These are phyloP conservation scores for Nitzschia sp. DNA, from an alignment of 108 stramenopile species.

Conservation along the genomic window DNA sequence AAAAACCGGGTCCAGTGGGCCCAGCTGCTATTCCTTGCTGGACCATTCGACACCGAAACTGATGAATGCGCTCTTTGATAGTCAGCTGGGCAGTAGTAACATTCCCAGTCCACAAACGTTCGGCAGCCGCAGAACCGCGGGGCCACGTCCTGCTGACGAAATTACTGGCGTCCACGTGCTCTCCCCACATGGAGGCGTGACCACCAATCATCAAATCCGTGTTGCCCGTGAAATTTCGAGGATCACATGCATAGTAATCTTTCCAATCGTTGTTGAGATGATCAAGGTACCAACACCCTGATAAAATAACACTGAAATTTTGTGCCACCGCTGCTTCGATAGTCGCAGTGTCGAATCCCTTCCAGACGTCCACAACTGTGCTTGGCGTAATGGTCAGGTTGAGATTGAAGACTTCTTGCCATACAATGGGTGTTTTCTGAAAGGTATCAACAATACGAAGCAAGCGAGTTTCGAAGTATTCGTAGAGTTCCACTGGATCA, in stretches of 20 bases:
- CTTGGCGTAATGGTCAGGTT: constrained; percentile 30
- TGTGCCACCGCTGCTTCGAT: constrained; percentile 30
- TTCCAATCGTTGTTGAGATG: constrained; percentile 45
- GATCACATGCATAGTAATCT: constrained; percentile 47
- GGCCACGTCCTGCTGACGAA: constrained; percentile 61
- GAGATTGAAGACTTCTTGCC: constrained; percentile 72
- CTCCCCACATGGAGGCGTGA: constrained; percentile 74
- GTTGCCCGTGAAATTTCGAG: constrained; percentile 38
- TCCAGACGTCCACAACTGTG: constrained; percentile 63
- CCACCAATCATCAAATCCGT: constrained; percentile 59
- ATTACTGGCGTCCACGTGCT: constrained; percentile 61
- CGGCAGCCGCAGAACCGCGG: constrained; percentile 54
- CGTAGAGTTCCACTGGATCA: constrained; percentile 28
- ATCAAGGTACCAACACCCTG: constrained; percentile 76
- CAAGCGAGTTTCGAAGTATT: constrained; percentile 40
- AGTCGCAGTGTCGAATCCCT: constrained; percentile 39
- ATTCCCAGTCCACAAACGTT: constrained; percentile 57
- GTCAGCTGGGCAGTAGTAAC: constrained; percentile 18
- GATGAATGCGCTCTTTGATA: constrained; percentile 24
- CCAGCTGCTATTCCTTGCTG: constrained; percentile 37
- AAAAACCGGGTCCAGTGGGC: constrained; percentile 45
- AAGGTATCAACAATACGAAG: constrained; percentile 21
- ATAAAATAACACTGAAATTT: constrained; percentile 30
- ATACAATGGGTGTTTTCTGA: constrained; percentile 50
- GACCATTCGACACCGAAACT: constrained; percentile 52